Base-by-base conservation (phyloP, 2,329 filamentous ascomycete genomes). In the Hypoxylon sp. region DNA sequence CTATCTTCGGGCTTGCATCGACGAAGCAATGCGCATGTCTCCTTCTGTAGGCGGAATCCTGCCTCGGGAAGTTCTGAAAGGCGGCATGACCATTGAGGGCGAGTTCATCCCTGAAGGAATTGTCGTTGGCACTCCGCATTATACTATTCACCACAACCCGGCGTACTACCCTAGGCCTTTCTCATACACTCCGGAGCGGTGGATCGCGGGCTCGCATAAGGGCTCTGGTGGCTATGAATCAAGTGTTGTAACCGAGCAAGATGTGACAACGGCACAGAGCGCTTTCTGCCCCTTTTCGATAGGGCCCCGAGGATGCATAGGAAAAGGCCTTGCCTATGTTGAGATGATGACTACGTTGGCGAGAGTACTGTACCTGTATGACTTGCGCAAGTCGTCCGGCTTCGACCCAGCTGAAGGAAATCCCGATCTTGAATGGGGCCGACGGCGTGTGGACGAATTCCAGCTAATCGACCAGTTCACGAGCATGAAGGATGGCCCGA, bases 261-360 rank as follows among this genome's bases (percentile, higher is more conserved):
- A 88, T 58, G 81, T 88, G 1, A 81, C 83, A 2, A 75, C 82
- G 4, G 90, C 91, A 1, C 86, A 91, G 56, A 85, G 84, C 35
- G 92, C 92, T 0, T 95, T 92, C 80, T 93, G 90, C 69, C 91
- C 93, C 1, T 94, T 94, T 74, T 90, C 87, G 50, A 82, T 92
- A 68, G 91, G 91, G 0, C 89, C 90, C 0, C 82, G 91, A 10
- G 90, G 90, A 1, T 94, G 91, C 75, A 92, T 93, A 61, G 91
- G 91, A 0, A 93, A 92, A 83, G 85, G 86, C 0, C 79, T 92
- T 49, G 90, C 90, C 1, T 91, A 92, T 73, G 84, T 87, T 49
- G 90, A 92, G 82, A 87, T 92, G 85, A 87, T 82, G 57, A 85
- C 88, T 4, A 87, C 89, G 1, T 77, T 92, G 61, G 90, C 90